These are phyloP conservation scores for Candida caryicola DNA, from an alignment of 805 yeast species.

Conservation along the genomic window DNA sequence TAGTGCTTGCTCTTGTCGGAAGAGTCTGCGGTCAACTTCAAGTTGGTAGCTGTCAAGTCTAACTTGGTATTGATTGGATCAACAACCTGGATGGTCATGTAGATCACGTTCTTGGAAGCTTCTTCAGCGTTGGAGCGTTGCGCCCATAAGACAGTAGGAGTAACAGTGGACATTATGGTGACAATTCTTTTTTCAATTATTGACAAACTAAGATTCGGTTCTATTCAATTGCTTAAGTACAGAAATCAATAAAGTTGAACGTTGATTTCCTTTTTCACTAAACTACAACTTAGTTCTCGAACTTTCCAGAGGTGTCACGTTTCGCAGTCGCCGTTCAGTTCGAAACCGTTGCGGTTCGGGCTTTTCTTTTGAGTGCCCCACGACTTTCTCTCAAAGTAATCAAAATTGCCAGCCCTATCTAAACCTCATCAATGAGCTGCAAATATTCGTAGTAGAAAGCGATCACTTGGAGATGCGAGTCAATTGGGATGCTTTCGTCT, in stretches of 20 bases:
- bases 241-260: neutral
- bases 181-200: too few species aligned
- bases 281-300: slow-evolving; percentile 4
- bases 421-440: slow-evolving; percentile 39
- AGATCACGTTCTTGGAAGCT: slow-evolving; percentile 68
- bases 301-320: slow-evolving; percentile 3
- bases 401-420: slow-evolving; percentile 9
- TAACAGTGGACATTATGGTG: slow-evolving; percentile 18
- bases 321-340: neutral
- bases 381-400: too few species aligned
- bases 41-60: slow-evolving; percentile 52
- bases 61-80: slow-evolving; percentile 66
- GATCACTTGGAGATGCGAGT: slow-evolving; percentile 57
- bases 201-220: too few species aligned
- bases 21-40: slow-evolving; percentile 51
- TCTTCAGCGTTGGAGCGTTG: slow-evolving; percentile 85
- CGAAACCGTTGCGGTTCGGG: too few species aligned
- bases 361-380: too few species aligned
- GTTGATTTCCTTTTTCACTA: neutral
- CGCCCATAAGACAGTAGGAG: slow-evolving; percentile 83
- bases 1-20: slow-evolving; percentile 51
- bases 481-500: slow-evolving; percentile 55
- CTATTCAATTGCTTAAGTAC: slow-evolving; percentile 1
- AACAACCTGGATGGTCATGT: slow-evolving; percentile 67
- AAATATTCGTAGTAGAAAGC: slow-evolving; percentile 56